These are phyloP conservation scores for Agrocybe chaxingu DNA, from an alignment of 768 basidiomycete species.

Conservation along the genomic window DNA sequence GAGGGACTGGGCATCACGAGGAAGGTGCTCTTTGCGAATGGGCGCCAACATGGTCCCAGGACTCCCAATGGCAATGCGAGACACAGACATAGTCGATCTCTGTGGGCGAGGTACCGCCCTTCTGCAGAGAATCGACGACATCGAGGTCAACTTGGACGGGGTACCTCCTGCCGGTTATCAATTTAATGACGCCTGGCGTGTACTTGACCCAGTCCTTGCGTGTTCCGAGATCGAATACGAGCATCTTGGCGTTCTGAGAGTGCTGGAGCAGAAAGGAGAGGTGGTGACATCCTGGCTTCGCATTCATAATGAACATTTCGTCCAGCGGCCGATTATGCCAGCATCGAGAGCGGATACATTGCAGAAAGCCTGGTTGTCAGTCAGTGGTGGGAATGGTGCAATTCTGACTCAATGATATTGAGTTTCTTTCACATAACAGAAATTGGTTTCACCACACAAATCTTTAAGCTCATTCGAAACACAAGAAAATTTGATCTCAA, in stretches of 20 bases:
- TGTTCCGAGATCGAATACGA: constrained; percentile 57
- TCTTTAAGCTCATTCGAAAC: too few species aligned
- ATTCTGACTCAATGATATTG: too few species aligned
- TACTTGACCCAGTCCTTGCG: constrained; percentile 43
- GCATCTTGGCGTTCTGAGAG: constrained; percentile 31
- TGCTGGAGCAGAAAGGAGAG: constrained; percentile 54
- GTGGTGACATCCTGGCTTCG: constrained; percentile 20
- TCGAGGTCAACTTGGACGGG: constrained; percentile 29
- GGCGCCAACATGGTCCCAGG: constrained; percentile 44
- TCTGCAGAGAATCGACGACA: constrained; percentile 44
- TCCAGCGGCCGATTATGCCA: constrained; percentile 36
- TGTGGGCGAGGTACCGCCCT: constrained; percentile 42
- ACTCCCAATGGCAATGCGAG: constrained; percentile 47
- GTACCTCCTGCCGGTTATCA: constrained; percentile 20
- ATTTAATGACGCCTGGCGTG: constrained; percentile 29
- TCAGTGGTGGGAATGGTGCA: constrained; percentile 32
- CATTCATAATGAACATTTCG: constrained; percentile 33
- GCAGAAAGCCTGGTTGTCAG: constrained; percentile 44
- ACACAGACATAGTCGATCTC: constrained; percentile 44
- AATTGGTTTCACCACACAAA: too few species aligned
- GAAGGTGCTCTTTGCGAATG: constrained; percentile 45
- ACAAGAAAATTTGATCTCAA: too few species aligned
- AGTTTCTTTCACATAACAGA: too few species aligned
- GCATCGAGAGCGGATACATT: constrained; percentile 55
- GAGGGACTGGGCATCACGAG: constrained; percentile 31